These are phyloP conservation scores for Botrytis medusae DNA, from an alignment of 2,329 filamentous ascomycete genomes.

Conservation along the genomic window DNA sequence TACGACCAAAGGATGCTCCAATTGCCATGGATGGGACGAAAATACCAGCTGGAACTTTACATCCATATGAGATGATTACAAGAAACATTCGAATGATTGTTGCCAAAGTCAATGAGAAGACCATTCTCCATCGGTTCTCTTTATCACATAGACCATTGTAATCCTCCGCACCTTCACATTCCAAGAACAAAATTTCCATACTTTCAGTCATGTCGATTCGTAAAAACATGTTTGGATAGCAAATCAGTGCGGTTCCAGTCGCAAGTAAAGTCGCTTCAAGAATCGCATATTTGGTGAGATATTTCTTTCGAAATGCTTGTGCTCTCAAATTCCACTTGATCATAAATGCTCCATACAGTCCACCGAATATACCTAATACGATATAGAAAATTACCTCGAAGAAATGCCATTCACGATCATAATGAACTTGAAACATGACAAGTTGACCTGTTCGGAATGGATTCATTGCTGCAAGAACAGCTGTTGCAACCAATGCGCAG, in stretches of 20 bases:
- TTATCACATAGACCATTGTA: constrained; percentile 87
- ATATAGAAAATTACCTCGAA: constrained; percentile 95
- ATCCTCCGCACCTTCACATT: constrained; percentile 86
- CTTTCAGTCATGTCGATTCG: constrained; percentile 99
- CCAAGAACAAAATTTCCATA: constrained; percentile 96
- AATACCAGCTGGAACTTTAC: constrained; percentile 95
- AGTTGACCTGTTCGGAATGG: constrained; percentile 95
- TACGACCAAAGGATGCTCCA: constrained; percentile 88
- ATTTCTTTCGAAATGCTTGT: constrained; percentile 92
- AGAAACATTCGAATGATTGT: constrained; percentile 79
- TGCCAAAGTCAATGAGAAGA: constrained; percentile 74
- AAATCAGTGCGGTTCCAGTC: constrained; percentile 81
- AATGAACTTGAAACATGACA: constrained; percentile 98
- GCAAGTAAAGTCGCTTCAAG: constrained; percentile 84
- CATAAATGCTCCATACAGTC: constrained; percentile 91
- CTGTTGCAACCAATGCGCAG: constrained; percentile 91
- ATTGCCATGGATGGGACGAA: constrained; percentile 99
- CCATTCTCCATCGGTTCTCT: constrained; percentile 73
- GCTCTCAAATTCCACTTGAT: constrained; percentile 96
- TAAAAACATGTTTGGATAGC: constrained; percentile 93
- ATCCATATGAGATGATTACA: constrained; percentile 94
- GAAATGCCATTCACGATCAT: constrained; percentile 96
- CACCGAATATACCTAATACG: constrained; percentile 87
- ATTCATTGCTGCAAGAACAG: constrained; percentile 92
- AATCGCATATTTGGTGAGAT: constrained; percentile 79